Evolutionary conservation across 2,329 filamentous ascomycete genomes (phyloP).

Genomic region (Aureobasidium sp.): DNA sequence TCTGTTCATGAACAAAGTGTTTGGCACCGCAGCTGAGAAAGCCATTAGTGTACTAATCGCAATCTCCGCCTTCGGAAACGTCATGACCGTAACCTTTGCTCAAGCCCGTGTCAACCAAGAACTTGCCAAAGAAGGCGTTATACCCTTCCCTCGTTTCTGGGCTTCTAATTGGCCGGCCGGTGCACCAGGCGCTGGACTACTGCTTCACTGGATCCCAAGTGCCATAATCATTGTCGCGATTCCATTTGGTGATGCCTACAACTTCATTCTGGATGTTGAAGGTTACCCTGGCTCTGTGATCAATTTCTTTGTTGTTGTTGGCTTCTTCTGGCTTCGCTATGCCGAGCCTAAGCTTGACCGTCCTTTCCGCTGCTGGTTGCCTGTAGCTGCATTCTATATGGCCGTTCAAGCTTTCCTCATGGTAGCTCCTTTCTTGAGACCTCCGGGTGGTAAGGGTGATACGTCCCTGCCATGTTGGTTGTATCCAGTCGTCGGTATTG

Average conservation of each 20-base stretch:
- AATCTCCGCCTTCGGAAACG: constrained; percentile 61
- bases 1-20: constrained; percentile 28
- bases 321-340: constrained; percentile 56
- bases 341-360: constrained; percentile 44
- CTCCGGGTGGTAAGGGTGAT: not conserved
- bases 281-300: constrained; percentile 60
- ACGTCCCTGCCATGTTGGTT: constrained; percentile 37
- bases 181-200: constrained; percentile 35
- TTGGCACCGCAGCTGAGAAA: constrained; percentile 54
- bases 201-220: constrained; percentile 63
- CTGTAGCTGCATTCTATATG: not conserved
- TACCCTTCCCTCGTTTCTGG: constrained; percentile 55
- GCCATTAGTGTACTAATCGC: constrained; percentile 59
- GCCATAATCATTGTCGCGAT: constrained; percentile 57
- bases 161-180: constrained; percentile 34
- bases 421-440: not conserved
- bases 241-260: constrained; percentile 59
- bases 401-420: not conserved
- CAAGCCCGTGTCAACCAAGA: constrained; percentile 65
- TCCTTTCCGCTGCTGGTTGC: not conserved
- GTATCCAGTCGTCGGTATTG: constrained; percentile 38
- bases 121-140: constrained; percentile 62
- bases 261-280: constrained; percentile 66
- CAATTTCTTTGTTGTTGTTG: constrained; percentile 49
- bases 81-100: constrained; percentile 62